Evolutionary conservation across 2,329 filamentous ascomycete genomes (phyloP), one percentile per base, ranked within the genome.

Genomic region (Biscogniauxia sp.): DNA sequence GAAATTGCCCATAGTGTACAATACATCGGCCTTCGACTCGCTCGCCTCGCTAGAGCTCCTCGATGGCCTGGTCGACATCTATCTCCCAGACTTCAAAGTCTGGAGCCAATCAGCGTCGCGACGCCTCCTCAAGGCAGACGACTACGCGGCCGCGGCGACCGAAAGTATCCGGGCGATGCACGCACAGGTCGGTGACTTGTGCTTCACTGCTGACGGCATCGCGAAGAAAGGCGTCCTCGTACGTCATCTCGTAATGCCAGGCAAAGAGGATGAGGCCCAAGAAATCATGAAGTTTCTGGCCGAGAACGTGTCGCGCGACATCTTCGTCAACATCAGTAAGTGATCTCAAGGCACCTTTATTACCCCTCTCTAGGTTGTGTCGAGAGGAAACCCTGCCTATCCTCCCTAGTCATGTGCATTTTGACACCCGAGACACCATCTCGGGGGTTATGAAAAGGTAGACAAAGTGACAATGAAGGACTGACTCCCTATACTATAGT

Each of bases 1-100:
- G 9, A 82, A 78, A 3, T 70, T 94, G 11, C 91, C 91, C 1
- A 88, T 96, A 67, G 82, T 96, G 37, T 95, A 96, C 80, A 96
- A 96, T 70, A 93, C 91, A 0, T 93, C 89, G 0, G 87, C 88
- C 11, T 96, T 91, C 70, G 92, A 96, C 75, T 92, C 88, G 1
- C 77, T 89, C 0, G 87, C 86, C 2, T 92, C 88, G 0, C 78
- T 96, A 1, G 76, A 86, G 61, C 79, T 95, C 8, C 82, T 96
- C 68, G 88, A 95, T 67, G 91, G 91, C 0, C 78, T 96, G 26
- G 86, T 95, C 0, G 91, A 95, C 72, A 92, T 96, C 52, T 96
- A 95, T 72, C 79, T 96, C n/a, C 89, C 91, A 0, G 91, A 96
- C 72, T 95, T 95, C 79, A 95, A 96, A 74, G 86, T 93, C 9